A percentile compares a stretch with the other conserved stretches of the same genome.
These are phyloP conservation scores for Blastobotrys persicus DNA, from an alignment of 1,139 yeast genomes.

Conservation along the genomic window DNA sequence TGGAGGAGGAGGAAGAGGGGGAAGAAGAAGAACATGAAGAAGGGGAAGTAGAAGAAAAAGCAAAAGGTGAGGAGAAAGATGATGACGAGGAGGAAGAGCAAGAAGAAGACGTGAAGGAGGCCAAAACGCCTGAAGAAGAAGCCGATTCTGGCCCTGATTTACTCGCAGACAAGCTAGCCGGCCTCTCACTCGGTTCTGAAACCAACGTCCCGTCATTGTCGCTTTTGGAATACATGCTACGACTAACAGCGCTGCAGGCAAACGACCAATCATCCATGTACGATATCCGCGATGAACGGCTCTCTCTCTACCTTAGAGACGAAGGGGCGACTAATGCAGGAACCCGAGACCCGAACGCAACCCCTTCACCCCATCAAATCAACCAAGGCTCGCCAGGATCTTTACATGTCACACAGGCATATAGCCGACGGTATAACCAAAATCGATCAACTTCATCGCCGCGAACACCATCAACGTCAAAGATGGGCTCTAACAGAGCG, in stretches of 20 bases:
- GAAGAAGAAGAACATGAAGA: constrained; percentile 26
- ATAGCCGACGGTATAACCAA: constrained; percentile 4
- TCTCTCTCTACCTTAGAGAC: constrained; percentile 61
- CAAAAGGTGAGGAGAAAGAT: constrained; percentile 22
- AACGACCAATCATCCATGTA: constrained; percentile 57
- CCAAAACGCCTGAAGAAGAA: not conserved
- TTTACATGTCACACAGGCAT: constrained; percentile 8
- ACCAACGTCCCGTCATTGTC: constrained; percentile 44
- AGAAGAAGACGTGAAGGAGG: not conserved
- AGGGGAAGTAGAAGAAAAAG: constrained; percentile 31
- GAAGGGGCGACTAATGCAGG: constrained; percentile 34
- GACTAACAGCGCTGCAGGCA: constrained; percentile 61
- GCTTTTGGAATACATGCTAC: constrained; percentile 60
- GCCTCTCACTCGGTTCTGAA: constrained; percentile 3
- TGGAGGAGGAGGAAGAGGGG: constrained; percentile 29
- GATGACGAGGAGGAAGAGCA: constrained; percentile 9
- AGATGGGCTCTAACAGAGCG: not conserved
- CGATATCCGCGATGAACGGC: constrained; percentile 63
- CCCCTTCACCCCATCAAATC: not conserved
- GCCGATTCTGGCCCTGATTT: not conserved
- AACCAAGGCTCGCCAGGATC: constrained; percentile 12
- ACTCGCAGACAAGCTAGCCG: constrained; percentile 4
- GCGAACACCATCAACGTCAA: constrained; percentile 1
- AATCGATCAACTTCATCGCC: constrained; percentile 6
- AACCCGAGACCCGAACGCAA: not conserved